Evolutionary conservation across 2,329 filamentous ascomycete species (phyloP).

Genomic region (Cucurbitaria berberidis): DNA sequence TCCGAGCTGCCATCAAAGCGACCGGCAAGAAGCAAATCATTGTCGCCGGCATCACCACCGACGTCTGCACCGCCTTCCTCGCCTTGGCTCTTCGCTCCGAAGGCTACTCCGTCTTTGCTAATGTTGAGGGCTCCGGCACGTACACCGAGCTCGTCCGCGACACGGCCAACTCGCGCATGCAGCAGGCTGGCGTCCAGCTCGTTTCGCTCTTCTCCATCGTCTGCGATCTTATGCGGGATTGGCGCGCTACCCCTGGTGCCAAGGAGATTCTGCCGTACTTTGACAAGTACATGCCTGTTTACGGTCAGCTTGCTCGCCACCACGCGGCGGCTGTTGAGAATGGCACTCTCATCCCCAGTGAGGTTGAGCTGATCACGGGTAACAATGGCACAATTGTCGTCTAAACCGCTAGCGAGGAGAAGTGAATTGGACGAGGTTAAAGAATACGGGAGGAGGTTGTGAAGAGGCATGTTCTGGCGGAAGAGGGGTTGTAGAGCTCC

Average conservation of each 20-base stretch:
- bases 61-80: slow-evolving; percentile 77
- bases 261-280: slow-evolving; percentile 67
- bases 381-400: slow-evolving; percentile 24
- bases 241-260: slow-evolving; percentile 62
- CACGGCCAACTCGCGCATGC: slow-evolving; percentile 71
- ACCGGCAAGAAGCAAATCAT: slow-evolving; percentile 73
- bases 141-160: slow-evolving; percentile 66
- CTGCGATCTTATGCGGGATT: slow-evolving; percentile 74
- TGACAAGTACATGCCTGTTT: slow-evolving; percentile 69
- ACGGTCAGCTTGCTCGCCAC: slow-evolving; percentile 66
- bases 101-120: slow-evolving; percentile 76
- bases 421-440: too few relatives aligned
- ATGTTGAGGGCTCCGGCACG: slow-evolving; percentile 74
- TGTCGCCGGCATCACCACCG: slow-evolving; percentile 73
- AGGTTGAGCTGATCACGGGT: slow-evolving; percentile 48
- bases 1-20: slow-evolving; percentile 68
- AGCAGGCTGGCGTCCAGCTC: slow-evolving; percentile 68
- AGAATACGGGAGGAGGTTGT: too few relatives aligned
- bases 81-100: slow-evolving; percentile 73
- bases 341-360: slow-evolving; percentile 64
- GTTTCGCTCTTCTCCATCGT: slow-evolving; percentile 68
- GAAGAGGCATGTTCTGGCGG: neutral
- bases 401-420: too few relatives aligned
- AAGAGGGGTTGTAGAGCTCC: too few relatives aligned
- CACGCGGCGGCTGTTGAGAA: slow-evolving; percentile 67